Evolutionary conservation across 2,329 filamentous ascomycete species (phyloP).

Genomic region (Arthrobotrys entomopaga): DNA sequence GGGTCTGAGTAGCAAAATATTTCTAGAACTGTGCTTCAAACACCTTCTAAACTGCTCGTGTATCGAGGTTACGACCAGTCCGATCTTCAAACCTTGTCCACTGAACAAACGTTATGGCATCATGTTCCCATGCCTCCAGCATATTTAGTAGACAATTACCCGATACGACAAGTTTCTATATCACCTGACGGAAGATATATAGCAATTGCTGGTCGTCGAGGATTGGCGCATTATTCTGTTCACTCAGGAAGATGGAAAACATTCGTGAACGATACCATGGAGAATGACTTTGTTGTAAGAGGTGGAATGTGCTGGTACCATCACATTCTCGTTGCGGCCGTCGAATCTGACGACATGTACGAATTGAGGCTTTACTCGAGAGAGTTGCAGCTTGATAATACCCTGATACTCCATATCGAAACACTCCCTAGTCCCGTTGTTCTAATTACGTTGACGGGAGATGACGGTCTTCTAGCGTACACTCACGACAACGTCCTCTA

Average conservation of each 20-base stretch:
- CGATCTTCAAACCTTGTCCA: slow-evolving; percentile 88
- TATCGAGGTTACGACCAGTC: slow-evolving; percentile 93
- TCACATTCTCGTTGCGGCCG: slow-evolving; percentile 89
- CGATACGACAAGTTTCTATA: slow-evolving; percentile 84
- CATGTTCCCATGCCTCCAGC: slow-evolving; percentile 83
- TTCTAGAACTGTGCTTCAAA: slow-evolving; percentile 87
- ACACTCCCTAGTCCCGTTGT: slow-evolving; percentile 86
- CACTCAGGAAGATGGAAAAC: slow-evolving; percentile 95
- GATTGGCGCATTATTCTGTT: slow-evolving; percentile 93
- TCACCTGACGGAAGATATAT: slow-evolving; percentile 94
- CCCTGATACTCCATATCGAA: slow-evolving; percentile 79
- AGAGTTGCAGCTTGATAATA: slow-evolving; percentile 79
- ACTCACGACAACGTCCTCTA: slow-evolving; percentile 96
- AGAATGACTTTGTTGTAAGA: slow-evolving; percentile 90
- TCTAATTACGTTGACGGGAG: slow-evolving; percentile 84
- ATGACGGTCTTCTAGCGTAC: slow-evolving; percentile 94
- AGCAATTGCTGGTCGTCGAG: slow-evolving; percentile 91
- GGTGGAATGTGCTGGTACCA: slow-evolving; percentile 99
- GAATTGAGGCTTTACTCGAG: slow-evolving; percentile 93
- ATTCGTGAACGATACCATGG: slow-evolving; percentile 80
- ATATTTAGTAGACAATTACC: slow-evolving; percentile 93
- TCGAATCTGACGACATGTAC: slow-evolving; percentile 84
- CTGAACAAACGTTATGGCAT: slow-evolving; percentile 89
- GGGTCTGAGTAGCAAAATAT: slow-evolving; percentile 74
- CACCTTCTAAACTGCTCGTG: slow-evolving; percentile 85